Base-by-base conservation (phyloP, 805 yeast genomes). In the Cyberlindnera euphorbiiphila region DNA sequence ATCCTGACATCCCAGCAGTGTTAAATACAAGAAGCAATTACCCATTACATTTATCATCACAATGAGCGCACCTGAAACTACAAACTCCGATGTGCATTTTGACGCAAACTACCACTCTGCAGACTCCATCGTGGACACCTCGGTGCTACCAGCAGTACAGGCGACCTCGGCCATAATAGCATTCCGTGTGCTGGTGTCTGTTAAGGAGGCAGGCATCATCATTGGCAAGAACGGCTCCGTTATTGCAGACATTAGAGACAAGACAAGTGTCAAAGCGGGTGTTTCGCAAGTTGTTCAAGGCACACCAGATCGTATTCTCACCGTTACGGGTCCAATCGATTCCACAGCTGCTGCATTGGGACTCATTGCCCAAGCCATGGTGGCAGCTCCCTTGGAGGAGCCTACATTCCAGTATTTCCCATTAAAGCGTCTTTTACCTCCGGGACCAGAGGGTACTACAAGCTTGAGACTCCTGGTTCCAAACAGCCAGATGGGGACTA, bases 121-220 rank as follows among this genome's bases (percentile, higher is more conserved):
- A 23, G 30, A 37, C 11, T 15, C 33, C 20, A 29, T 25, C 18
- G 20, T 25, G 25, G 53, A 49, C 41, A 41, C 51, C 14, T 37
- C 45, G n/a, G 46, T 54, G 7, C 37, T 55, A 9, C 60, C 60
- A 19, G 22, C 39, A 1, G 56, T 44, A 13, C 41, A 45, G 18
- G 37, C 41, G 29, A 48, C 49, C 7, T 42, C 50, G 6, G 56
- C 60, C 17, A 54, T 53, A 27, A 54, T 55, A 28, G 56, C 55
- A 9, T 46, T 49, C 45, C 57, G 69, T 45, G 73, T 86, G 1
- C 69, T 88, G 20, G 83, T 88, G 14, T 78, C 93, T 3, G 75
- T 88, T 38, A 83, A 81, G 55, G 96, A 88, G 60, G 89, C 95
- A 10, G 96, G 96, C 13, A 84, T 87, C 44, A 76, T 88, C 45